Evolutionary conservation across 371 early-diverging fungal species (phyloP), one percentile per base, ranked within the genome.

Genomic region (Mucor indicus): DNA sequence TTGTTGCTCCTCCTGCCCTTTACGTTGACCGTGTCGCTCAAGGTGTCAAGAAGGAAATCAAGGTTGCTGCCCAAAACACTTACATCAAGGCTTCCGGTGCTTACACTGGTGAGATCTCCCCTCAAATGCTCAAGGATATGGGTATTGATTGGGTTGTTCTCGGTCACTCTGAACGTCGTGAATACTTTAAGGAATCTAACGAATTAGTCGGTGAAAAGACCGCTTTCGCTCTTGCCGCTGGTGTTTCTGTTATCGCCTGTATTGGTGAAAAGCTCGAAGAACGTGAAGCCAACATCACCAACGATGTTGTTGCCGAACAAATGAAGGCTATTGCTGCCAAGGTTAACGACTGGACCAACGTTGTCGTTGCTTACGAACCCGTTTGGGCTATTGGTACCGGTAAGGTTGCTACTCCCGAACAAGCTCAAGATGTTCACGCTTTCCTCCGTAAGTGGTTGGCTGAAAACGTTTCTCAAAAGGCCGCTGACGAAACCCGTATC

Each of bases 311-410:
- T 47, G 83, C 87, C 72, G 78, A 87, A 39, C 98, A 99, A 79
- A 78, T 99, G 53, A 81, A 81, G 66, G 91, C 90, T 46, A 85
- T 91, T 60, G 80, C 85, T 55, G 74, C 77, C 29, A 57, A 75
- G 25, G 57, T 89, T 57, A 65, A 73, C 42, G 90, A 93, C 79
- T 95, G 95, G 97, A 69, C 79, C 50, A 80, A 92, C 63, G 86
- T 99, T 49, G 98, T 98, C 29, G 78, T 99, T 73, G 99, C 99
- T 57, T 99, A 99, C 70, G 99, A 99, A 80, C 99, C 99, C 46
- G 97, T 99, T 44, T 99, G 99, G 99, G 99, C 99, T 47, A 91
- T 80, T 68, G 99, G 99, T 55, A 98, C 99, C 29, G 99, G 98
- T 64, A 92, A 93, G 85, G 93, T 97, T 9, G 98, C 99, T 30